phyloP scores from a whole-genome alignment of 768 basidiomycete species.

The Cystofilobasidium ferigula region DNA sequence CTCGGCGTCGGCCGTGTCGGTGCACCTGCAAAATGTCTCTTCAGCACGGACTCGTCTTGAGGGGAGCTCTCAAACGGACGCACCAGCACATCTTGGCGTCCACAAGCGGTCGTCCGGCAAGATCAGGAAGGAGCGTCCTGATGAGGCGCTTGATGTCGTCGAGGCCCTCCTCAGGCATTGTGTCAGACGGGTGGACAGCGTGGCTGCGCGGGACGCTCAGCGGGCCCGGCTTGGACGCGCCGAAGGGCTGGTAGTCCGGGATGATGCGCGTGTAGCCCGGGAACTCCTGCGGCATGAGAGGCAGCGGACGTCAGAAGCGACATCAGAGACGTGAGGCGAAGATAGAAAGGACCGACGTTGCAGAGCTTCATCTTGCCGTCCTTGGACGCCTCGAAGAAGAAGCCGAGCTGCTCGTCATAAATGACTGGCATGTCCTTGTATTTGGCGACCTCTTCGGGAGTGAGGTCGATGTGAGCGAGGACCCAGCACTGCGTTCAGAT shows the following conservation, averaged over 20 bases:
- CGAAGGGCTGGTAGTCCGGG: constrained; percentile 28
- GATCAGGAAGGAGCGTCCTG: constrained; percentile 31
- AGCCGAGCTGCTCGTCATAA: constrained; percentile 36
- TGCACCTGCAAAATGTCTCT: constrained; percentile 1
- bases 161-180: constrained; percentile 31
- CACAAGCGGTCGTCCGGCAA: constrained; percentile 28
- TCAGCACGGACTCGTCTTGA: background rate
- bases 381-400: constrained; percentile 34
- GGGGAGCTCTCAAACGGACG: background rate
- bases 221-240: constrained; percentile 13
- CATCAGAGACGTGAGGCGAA: background rate
- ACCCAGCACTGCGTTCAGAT: constrained; percentile 31
- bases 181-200: constrained; percentile 35
- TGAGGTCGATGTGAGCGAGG: constrained; percentile 36
- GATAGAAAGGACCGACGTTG: constrained; percentile 25
- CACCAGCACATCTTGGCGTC: constrained; percentile 35
- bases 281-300: constrained; percentile 27
- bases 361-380: constrained; percentile 30
- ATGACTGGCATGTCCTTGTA: constrained; percentile 32
- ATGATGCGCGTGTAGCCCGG: constrained; percentile 32
- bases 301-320: too few relatives aligned
- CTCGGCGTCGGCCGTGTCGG: constrained; percentile 32
- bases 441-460: constrained; percentile 31
- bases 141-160: constrained; percentile 31
- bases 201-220: constrained; percentile 37